Base-by-base conservation (phyloP, 2,329 filamentous ascomycete genomes). In the Ceratocystiopsis brevicomis region DNA sequence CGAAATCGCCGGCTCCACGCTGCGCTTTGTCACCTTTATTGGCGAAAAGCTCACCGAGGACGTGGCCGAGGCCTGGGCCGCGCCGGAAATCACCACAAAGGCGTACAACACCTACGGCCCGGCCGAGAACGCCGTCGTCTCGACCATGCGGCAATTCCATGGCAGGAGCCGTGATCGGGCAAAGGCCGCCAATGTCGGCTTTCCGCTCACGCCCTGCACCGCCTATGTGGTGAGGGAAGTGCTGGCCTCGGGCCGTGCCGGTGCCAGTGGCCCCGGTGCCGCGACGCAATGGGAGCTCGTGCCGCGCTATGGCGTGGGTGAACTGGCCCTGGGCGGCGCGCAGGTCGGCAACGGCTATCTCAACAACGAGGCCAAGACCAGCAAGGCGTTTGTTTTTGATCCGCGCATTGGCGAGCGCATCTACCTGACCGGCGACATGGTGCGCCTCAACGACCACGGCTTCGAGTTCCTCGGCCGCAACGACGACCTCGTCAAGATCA, bases 401-500 rank as follows among this genome's bases (percentile, higher is more conserved):
- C 38, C 41, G 4, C 44, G 44, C 18, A 45, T 47, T 36, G 40
- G 49, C 30, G 45, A 52, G 39, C 46, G 47, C 32, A 49, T 54
- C 38, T 61, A 61, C 43, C 53, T 54, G 50, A 76, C 73, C 2
- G 73, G 72, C 8, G 73, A 77, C 49, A 60, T 76, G 18, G 70
- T 67, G 16, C 60, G 61, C 13, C 60, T 61, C 35, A 52, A 59
- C 2, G 65, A 72, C 50, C 71, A 73, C 12, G 63, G 61, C 21
- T 59, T 77, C 35, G 62, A 71, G 38, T 70, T 68, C 18, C 62
- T 73, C 33, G 71, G 73, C 4, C 65, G 72, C 34, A 61, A 61
- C n/a, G 73, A 77, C 49, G 71, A 76, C 47, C 73, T 76, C 52
- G 67, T 76, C 46, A 76, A 76, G 55, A 64, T 76, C 52, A 72